Percentiles rank a stretch among this genome's conserved stretches.
These are phyloP conservation scores for Elongisporangium undulatum DNA, from an alignment of 352 stramenopile species.

Conservation along the genomic window DNA sequence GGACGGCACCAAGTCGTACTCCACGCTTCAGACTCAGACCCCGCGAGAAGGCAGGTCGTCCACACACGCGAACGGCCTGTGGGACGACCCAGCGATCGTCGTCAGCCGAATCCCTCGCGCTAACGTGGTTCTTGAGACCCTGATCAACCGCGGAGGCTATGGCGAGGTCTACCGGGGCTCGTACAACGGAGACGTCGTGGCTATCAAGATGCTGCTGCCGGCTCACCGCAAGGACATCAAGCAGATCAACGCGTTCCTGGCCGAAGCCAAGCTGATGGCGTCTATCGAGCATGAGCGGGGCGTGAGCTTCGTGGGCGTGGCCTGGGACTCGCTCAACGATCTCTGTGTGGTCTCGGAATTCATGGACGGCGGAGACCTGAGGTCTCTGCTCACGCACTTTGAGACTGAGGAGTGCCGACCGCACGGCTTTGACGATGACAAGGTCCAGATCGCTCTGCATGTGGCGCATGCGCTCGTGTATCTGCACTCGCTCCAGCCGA, in stretches of 20 bases:
- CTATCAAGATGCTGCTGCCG: slow-evolving; percentile 41
- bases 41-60: background rate
- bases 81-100: slow-evolving; percentile 36
- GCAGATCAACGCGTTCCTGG: slow-evolving; percentile 38
- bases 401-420: slow-evolving; percentile 17
- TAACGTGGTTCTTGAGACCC: slow-evolving; percentile 14
- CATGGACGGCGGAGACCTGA: slow-evolving; percentile 40
- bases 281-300: slow-evolving; percentile 31
- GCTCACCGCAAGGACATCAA: slow-evolving; percentile 21
- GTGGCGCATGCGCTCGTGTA: slow-evolving; percentile 33
- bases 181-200: slow-evolving; percentile 33
- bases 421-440: slow-evolving; percentile 30
- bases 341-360: slow-evolving; percentile 36
- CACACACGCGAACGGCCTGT: no score
- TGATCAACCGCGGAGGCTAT: slow-evolving; percentile 34
- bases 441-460: slow-evolving; percentile 21
- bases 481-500: slow-evolving; percentile 33
- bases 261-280: slow-evolving; percentile 43
- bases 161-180: slow-evolving; percentile 38
- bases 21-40: no score
- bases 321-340: slow-evolving; percentile 45
- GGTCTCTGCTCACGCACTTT: slow-evolving; percentile 22
- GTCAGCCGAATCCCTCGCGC: slow-evolving; percentile 27
- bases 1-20: no score
- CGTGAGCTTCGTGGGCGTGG: slow-evolving; percentile 37